These are phyloP conservation scores for Domatiomyces catenatus DNA, from an alignment of 2,329 filamentous ascomycete species.

Conservation along the genomic window DNA sequence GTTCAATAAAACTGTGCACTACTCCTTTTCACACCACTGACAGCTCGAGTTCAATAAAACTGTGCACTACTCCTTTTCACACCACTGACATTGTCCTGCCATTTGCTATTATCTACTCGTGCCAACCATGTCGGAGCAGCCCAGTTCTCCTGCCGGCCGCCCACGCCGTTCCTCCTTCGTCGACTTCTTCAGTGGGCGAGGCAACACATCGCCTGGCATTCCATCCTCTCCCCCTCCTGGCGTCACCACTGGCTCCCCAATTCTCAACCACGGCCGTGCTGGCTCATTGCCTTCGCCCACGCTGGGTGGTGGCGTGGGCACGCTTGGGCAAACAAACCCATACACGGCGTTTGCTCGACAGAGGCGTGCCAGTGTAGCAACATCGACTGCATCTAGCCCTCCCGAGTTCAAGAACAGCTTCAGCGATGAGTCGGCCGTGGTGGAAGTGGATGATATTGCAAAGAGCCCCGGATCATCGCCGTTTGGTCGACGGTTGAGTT, in stretches of 20 bases:
- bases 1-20: neutral
- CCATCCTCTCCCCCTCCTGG: slow-evolving; percentile 33
- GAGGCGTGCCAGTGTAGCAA: slow-evolving; percentile 55
- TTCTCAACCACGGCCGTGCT: slow-evolving; percentile 46
- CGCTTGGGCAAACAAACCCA: slow-evolving; percentile 34
- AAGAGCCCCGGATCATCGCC: slow-evolving; percentile 59
- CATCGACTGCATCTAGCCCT: slow-evolving; percentile 33
- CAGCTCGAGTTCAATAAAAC: neutral
- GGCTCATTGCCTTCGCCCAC: slow-evolving; percentile 53
- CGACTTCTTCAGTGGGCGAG: slow-evolving; percentile 32
- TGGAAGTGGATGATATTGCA: slow-evolving; percentile 60
- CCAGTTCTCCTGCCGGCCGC: slow-evolving; percentile 22
- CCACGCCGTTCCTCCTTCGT: slow-evolving; percentile 32
- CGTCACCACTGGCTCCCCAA: slow-evolving; percentile 31
- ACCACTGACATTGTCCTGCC: neutral
- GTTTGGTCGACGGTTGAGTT: slow-evolving; percentile 66
- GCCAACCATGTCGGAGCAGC: slow-evolving; percentile 29
- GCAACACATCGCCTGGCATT: slow-evolving; percentile 22
- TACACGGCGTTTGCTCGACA: slow-evolving; percentile 35
- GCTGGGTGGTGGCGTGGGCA: slow-evolving; percentile 55
- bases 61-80: neutral
- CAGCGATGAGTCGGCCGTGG: slow-evolving; percentile 25
- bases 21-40: neutral
- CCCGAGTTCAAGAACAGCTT: slow-evolving; percentile 21
- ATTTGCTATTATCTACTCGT: neutral